Evolutionary conservation across 2,329 filamentous ascomycete species (phyloP).

Genomic region (Macrophomina pseudophaseolina): DNA sequence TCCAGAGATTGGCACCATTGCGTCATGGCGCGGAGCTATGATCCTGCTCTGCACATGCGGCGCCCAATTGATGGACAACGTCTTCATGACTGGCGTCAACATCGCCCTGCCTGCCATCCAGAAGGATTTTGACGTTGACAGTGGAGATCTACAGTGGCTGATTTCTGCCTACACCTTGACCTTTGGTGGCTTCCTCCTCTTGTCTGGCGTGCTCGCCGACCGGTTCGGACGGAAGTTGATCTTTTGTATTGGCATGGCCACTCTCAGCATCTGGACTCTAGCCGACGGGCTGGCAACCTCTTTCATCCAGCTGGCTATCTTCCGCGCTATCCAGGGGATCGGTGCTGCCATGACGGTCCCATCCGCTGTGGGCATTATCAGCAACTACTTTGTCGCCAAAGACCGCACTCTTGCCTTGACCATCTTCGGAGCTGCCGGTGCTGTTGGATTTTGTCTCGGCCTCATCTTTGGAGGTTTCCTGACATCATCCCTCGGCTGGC

Average conservation of each 20-base stretch:
- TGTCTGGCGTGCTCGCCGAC: conserved; percentile 40
- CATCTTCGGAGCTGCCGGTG: conserved; percentile 47
- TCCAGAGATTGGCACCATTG: conserved; percentile 43
- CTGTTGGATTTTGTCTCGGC: conserved; percentile 44
- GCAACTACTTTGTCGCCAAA: conserved; percentile 43
- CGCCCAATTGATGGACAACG: conserved; percentile 51
- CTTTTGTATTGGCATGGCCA: conserved; percentile 44
- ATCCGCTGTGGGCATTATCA: conserved; percentile 54
- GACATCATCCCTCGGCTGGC: conserved; percentile 25
- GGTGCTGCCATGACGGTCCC: conserved; percentile 55
- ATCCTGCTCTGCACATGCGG: conserved; percentile 49
- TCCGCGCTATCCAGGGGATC: conserved; percentile 55
- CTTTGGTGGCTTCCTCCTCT: conserved; percentile 36
- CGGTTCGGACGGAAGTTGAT: conserved; percentile 47
- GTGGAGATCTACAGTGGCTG: conserved; percentile 27
- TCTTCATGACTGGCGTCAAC: conserved; percentile 40
- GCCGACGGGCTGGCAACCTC: conserved; percentile 52
- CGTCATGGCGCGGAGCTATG: conserved; percentile 46
- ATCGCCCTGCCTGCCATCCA: conserved; percentile 28
- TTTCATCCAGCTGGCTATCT: conserved; percentile 50
- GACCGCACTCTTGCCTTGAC: conserved; percentile 48
- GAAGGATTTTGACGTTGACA: conserved; percentile 26
- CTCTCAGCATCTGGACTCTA: conserved; percentile 44
- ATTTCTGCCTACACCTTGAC: conserved; percentile 29
- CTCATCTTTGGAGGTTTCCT: conserved; percentile 28